These are phyloP conservation scores for Meyerozyma sp. DNA, from an alignment of 1,139 yeast species.

Conservation along the genomic window DNA sequence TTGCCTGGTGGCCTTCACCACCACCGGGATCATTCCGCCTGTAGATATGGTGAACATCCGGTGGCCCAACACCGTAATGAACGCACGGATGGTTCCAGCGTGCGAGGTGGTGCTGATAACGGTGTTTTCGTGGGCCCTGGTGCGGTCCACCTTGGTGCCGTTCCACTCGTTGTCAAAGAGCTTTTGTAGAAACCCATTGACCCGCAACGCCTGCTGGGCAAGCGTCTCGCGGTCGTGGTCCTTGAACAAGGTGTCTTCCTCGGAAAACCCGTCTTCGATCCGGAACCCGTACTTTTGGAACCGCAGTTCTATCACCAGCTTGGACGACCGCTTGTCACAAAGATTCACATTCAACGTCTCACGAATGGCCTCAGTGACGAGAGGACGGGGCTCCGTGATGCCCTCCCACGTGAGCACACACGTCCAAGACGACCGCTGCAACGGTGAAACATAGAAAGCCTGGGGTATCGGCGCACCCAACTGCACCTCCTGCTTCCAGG, in stretches of 20 bases:
- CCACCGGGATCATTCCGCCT: constrained; percentile 30
- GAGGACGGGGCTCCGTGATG: constrained; percentile 11
- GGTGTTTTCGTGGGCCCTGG: constrained; percentile 9
- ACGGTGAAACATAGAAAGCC: constrained; percentile 20
- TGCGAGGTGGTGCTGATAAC: constrained; percentile 22
- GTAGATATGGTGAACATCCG: constrained; percentile 20
- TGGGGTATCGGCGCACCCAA: constrained; percentile 17
- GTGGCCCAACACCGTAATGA: constrained; percentile 18
- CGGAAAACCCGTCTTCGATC: constrained; percentile 14
- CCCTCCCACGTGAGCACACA: constrained; percentile 18
- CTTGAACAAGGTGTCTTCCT: constrained; percentile 14
- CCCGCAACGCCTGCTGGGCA: constrained; percentile 16
- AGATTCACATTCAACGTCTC: constrained; percentile 12
- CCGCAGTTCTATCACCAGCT: constrained; percentile 7
- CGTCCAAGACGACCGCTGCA: constrained; percentile 19
- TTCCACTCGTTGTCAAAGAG: constrained; percentile 17
- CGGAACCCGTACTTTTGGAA: constrained; percentile 7
- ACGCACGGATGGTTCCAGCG: constrained; percentile 20
- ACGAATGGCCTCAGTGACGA: constrained; percentile 11
- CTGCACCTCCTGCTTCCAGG: constrained; percentile 15
- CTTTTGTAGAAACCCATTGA: constrained; percentile 15
- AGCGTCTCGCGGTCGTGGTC: constrained; percentile 13
- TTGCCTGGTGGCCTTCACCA: constrained; percentile 17
- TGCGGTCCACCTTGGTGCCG: constrained; percentile 10
- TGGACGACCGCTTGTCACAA: constrained; percentile 24